Evolutionary conservation across 2,329 filamentous ascomycete species (phyloP), one percentile per base, ranked within the genome.

Genomic region (Bertia moriformis): DNA sequence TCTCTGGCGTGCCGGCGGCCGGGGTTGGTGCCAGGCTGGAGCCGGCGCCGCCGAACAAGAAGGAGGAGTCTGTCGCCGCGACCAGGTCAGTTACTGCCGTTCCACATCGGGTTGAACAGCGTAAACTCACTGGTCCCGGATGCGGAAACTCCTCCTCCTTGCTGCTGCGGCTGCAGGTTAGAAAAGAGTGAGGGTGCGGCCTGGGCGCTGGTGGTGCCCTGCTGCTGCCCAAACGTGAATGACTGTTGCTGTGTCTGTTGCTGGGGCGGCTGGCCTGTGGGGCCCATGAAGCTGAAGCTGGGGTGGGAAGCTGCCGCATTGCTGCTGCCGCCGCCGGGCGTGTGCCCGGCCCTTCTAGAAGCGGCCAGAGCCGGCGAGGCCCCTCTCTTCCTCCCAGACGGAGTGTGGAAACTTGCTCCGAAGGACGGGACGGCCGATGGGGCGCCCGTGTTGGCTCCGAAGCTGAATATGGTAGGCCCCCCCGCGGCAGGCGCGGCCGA

Each of bases 1-100:
- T n/a, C 56, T 76, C 71, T 44, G 71, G 71, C 38, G 71, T 75
- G 46, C 70, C 69, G 46, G 63, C 65, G 46, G 68, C 69, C 44
- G 71, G 71, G n/a, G n/a, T n/a, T n/a, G n/a, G n/a, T n/a, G n/a
- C n/a, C n/a, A n/a, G n/a, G n/a, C n/a, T n/a, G n/a, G n/a, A n/a
- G n/a, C n/a, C n/a, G 47, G 69, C 69, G 48, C 69, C 70, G 46
- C 68, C 70, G 52, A 74, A 63, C 50, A 64, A 67, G 47, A 69
- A 66, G 45, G 68, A 67, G 54, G 67, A 67, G 60, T 71, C 67
- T 70, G 60, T 46, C 54, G 24, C 24, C 37, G 12, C 38, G 40
- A 37, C 20, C 18, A 18, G 40, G 22, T 19, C 33, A 13, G 45
- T 2, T 46, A 39, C 13, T 37, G 18, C 48, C 38, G 12, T 40